Percentiles rank a stretch among this genome's conserved stretches.
phyloP scores from a whole-genome alignment of 768 basidiomycete species.

The Guyanaporus albipodus region DNA sequence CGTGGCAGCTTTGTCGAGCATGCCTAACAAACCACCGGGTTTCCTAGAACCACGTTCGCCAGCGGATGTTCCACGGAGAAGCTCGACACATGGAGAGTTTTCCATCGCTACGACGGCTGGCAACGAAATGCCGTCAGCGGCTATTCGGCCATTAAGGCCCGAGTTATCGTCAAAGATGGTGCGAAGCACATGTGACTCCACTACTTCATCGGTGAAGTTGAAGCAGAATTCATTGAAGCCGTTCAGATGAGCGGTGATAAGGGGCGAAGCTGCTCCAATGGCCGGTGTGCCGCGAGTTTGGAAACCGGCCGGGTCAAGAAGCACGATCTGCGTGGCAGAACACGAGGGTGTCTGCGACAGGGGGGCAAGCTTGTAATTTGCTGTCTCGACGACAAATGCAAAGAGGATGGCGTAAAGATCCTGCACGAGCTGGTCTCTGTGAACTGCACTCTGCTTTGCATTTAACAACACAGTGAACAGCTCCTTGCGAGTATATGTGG shows the following conservation, averaged over 20 bases:
- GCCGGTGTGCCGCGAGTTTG: constrained; percentile 47
- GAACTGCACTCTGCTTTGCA: constrained; percentile 45
- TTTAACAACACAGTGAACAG: constrained; percentile 54
- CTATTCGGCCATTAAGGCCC: constrained; percentile 41
- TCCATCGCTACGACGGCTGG: constrained; percentile 49
- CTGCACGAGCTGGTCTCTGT: constrained; percentile 52
- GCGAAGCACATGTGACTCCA: constrained; percentile 56
- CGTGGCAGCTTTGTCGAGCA: constrained; percentile 48
- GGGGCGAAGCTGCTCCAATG: constrained; percentile 41
- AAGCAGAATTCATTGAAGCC: constrained; percentile 58
- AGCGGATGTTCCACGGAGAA: constrained; percentile 52
- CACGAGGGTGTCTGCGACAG: constrained; percentile 37
- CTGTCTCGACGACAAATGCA: constrained; percentile 59
- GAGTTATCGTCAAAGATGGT: constrained; percentile 49
- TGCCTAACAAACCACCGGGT: constrained; percentile 56
- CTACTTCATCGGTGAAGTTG: constrained; percentile 56
- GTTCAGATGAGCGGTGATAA: constrained; percentile 53
- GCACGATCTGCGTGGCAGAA: constrained; percentile 44
- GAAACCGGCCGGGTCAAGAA: constrained; percentile 56
- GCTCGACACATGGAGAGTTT: constrained; percentile 51
- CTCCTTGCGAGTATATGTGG: constrained; percentile 56
- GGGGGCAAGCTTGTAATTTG: constrained; percentile 54
- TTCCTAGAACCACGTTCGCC: constrained; percentile 45
- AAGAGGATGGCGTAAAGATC: constrained; percentile 64
- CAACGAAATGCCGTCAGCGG: constrained; percentile 50